These are phyloP conservation scores for Teunomyces panamensis DNA, from an alignment of 805 yeast genomes.

Conservation along the genomic window DNA sequence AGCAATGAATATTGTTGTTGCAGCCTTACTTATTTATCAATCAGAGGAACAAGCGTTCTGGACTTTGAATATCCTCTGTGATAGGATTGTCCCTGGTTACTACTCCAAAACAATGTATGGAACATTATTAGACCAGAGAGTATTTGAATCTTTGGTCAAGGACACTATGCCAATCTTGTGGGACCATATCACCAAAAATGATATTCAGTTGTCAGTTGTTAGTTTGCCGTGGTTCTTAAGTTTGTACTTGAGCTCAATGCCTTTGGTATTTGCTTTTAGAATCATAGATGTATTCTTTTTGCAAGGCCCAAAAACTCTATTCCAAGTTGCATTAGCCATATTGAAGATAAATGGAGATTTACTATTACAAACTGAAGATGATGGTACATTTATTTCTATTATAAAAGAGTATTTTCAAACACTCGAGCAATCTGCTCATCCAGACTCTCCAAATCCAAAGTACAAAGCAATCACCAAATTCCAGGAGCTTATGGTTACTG, in stretches of 20 bases:
- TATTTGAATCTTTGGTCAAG: conserved; percentile 85
- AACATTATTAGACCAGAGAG: conserved; percentile 88
- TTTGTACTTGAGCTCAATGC: conserved; percentile 88
- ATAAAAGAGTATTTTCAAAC: conserved; percentile 78
- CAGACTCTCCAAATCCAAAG: conserved; percentile 62
- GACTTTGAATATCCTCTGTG: conserved; percentile 80
- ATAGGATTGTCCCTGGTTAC: conserved; percentile 87
- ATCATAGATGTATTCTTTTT: conserved; percentile 86
- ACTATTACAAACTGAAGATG: conserved; percentile 77
- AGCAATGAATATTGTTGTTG: conserved; percentile 94
- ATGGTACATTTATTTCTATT: conserved; percentile 84
- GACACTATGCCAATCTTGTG: conserved; percentile 86
- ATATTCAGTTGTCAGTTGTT: conserved; percentile 89
- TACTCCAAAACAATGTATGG: conserved; percentile 98
- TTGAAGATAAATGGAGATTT: conserved; percentile 84
- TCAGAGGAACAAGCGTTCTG: conserved; percentile 98
- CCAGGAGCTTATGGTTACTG: conserved; percentile 85
- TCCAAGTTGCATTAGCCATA: conserved; percentile 93
- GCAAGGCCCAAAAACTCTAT: conserved; percentile 84
- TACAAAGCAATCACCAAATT: conserved; percentile 73
- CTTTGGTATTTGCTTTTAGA: conserved; percentile 87
- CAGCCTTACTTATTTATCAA: conserved; percentile 76
- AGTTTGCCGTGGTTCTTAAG: conserved; percentile 97
- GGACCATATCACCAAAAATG: conserved; percentile 73
- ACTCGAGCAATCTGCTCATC: conserved; percentile 76